Conservation (phyloP, 169 alveolate species). For the Babesia microti region DNA sequence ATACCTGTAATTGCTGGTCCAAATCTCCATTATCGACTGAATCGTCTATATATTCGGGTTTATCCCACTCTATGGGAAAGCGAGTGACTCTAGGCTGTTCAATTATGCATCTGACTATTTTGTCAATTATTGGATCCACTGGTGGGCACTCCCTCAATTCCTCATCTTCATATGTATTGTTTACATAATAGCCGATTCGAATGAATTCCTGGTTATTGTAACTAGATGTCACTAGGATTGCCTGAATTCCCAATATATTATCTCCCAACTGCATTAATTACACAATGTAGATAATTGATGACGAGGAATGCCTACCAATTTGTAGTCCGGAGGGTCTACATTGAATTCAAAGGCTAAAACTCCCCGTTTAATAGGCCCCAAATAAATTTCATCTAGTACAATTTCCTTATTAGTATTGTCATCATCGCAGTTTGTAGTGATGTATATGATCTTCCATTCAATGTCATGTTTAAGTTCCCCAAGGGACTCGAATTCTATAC, state of each 20-base stretch:
- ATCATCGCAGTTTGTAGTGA: constrained; percentile 56
- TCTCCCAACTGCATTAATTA: neutral
- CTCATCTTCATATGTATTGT: constrained; percentile 82
- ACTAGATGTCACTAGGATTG: constrained; percentile 85
- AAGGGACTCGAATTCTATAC: constrained; percentile 84
- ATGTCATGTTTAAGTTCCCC: constrained; percentile 78
- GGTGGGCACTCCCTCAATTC: constrained; percentile 91
- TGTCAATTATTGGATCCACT: constrained; percentile 72
- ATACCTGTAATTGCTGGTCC: neutral
- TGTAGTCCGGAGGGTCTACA: constrained; percentile 85
- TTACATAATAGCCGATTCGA: constrained; percentile 93
- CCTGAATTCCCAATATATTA: constrained; percentile 88
- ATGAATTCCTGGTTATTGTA: constrained; percentile 89
- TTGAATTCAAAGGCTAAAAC: constrained; percentile 83
- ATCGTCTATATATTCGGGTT: constrained; percentile 10
- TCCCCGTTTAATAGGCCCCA: constrained; percentile 87
- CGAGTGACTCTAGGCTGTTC: constrained; percentile 95
- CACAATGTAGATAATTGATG: neutral
- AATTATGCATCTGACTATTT: constrained; percentile 81
- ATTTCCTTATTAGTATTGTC: constrained; percentile 71
- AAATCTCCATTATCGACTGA: constrained; percentile 2
- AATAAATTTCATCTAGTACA: constrained; percentile 82
- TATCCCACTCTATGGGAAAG: constrained; percentile 90
- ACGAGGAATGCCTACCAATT: constrained; percentile 56
- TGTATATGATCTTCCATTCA: constrained; percentile 81